These are phyloP conservation scores for Trichoderma sp. DNA, from an alignment of 2,329 filamentous ascomycete species.

Conservation along the genomic window DNA sequence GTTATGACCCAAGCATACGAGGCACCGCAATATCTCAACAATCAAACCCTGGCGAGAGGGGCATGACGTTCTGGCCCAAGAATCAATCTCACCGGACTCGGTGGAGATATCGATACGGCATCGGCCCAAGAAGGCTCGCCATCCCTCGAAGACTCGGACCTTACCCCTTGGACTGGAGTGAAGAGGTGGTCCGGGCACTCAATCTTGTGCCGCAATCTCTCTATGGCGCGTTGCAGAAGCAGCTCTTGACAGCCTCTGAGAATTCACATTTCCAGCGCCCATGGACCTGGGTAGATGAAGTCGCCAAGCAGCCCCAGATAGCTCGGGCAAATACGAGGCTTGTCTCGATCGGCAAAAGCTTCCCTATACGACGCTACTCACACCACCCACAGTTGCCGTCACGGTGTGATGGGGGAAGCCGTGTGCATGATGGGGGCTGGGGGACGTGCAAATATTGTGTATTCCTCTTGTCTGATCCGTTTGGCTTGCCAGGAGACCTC, in stretches of 20 bases:
- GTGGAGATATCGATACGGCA: background rate
- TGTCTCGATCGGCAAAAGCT: conserved; percentile 7
- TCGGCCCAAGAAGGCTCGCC: background rate
- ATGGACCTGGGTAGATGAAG: background rate
- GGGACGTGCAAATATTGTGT: too few species aligned
- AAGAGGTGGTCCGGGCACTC: too few species aligned
- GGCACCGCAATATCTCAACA: background rate
- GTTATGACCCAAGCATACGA: background rate
- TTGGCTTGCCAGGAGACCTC: background rate
- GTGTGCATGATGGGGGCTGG: background rate
- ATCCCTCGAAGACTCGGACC: background rate
- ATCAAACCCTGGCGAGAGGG: background rate
- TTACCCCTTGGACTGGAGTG: too few species aligned
- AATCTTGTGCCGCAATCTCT: background rate
- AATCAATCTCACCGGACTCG: background rate
- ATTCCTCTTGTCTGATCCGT: too few species aligned
- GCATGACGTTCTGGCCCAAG: background rate
- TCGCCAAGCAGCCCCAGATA: background rate
- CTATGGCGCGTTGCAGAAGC: background rate
- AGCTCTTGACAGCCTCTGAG: background rate
- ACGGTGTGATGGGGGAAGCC: background rate
- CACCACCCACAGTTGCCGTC: background rate
- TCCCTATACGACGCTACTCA: background rate
- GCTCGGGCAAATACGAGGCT: background rate
- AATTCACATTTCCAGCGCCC: background rate